A percentile compares a stretch with the other conserved stretches of the same genome.
phyloP scores from a whole-genome alignment of 768 basidiomycete species.

The Phaeotremella skinneri region DNA sequence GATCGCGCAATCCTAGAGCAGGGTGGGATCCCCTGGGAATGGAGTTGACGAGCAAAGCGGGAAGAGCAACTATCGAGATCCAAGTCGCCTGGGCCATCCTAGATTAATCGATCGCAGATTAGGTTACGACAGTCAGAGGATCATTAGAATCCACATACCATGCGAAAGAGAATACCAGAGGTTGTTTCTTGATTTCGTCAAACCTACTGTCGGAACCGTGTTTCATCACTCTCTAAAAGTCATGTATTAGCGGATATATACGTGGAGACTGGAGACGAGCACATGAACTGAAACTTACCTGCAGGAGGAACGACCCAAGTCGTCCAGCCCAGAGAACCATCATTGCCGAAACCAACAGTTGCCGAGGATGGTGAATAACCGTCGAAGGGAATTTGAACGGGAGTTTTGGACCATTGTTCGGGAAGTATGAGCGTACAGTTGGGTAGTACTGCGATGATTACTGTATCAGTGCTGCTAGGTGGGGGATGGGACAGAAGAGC shows the following conservation, averaged over 20 bases:
- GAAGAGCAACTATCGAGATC: slow-evolving; percentile 67
- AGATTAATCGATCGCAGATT: not conserved
- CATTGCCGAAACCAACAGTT: slow-evolving; percentile 61
- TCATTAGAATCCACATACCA: slow-evolving; percentile 61
- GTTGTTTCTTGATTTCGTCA: slow-evolving; percentile 59
- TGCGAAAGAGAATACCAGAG: slow-evolving; percentile 58
- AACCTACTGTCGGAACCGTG: slow-evolving; percentile 67
- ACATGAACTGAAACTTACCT: slow-evolving; percentile 51
- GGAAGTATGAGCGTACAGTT: slow-evolving; percentile 57
- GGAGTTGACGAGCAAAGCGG: slow-evolving; percentile 62
- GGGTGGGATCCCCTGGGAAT: slow-evolving; percentile 59
- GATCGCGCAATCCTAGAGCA: slow-evolving; percentile 60
- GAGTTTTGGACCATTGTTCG: slow-evolving; percentile 25
- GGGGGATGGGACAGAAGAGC: too few species aligned
- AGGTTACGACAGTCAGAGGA: slow-evolving; percentile 27
- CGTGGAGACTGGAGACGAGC: not conserved
- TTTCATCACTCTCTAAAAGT: slow-evolving; percentile 57
- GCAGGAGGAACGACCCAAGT: slow-evolving; percentile 63
- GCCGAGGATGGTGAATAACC: slow-evolving; percentile 52
- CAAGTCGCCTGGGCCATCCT: slow-evolving; percentile 57
- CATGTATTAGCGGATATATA: not conserved
- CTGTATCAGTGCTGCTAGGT: too few species aligned
- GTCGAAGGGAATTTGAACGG: slow-evolving; percentile 53
- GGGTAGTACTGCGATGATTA: slow-evolving; percentile 64
- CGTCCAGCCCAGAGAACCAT: slow-evolving; percentile 63